Evolutionary conservation across 176 grass and related monocot genomes (phyloP).

Genomic region (Musa itinerans): DNA sequence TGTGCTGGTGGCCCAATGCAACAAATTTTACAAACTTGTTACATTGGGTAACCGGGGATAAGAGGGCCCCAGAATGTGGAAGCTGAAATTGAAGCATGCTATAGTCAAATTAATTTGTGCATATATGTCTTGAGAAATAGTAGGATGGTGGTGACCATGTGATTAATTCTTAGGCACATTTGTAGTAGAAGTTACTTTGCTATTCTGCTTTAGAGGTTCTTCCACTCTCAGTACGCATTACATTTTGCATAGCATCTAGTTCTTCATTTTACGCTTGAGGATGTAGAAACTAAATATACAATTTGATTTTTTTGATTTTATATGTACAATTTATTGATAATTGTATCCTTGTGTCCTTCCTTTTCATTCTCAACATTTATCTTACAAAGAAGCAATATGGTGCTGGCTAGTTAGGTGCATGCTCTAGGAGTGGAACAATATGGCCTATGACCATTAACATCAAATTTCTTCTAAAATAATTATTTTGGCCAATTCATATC

Average conservation of each 20-base stretch:
- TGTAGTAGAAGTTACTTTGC: not conserved
- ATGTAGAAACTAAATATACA: not conserved
- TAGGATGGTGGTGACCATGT: not conserved
- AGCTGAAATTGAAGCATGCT: not conserved
- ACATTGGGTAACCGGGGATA: not conserved
- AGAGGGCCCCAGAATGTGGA: not conserved
- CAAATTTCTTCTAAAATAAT: not conserved
- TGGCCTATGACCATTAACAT: not conserved
- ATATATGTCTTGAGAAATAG: not conserved
- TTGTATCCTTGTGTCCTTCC: not conserved
- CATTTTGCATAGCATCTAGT: not conserved
- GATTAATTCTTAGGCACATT: not conserved
- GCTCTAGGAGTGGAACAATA: not conserved
- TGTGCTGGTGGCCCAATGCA: not conserved
- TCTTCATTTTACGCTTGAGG: not conserved
- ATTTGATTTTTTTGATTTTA: not conserved
- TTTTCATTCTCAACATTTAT: not conserved
- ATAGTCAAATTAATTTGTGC: not conserved
- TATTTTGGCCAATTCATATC: not conserved
- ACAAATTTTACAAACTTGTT: not conserved
- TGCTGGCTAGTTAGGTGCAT: not conserved
- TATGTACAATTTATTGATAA: not conserved
- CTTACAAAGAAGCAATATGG: not conserved
- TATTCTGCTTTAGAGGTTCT: not conserved
- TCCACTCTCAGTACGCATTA: not conserved